Evolutionary conservation across 495 filamentous ascomycete species (phyloP).

Genomic region (Penicillium antarcticum): DNA sequence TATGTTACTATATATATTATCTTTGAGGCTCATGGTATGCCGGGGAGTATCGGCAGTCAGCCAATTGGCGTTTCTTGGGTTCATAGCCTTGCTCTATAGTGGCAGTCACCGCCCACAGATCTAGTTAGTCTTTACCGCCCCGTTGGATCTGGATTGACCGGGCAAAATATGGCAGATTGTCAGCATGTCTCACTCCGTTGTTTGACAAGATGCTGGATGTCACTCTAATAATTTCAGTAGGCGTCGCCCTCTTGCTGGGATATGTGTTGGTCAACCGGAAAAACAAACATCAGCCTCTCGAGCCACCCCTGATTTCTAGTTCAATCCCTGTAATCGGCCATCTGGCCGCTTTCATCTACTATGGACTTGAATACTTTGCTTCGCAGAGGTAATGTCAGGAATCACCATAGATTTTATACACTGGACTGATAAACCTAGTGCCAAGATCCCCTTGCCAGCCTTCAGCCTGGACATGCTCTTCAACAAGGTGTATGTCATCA

Average conservation of each 20-base stretch:
- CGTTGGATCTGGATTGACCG: too few relatives aligned
- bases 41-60: too few relatives aligned
- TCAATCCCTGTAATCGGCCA: slow-evolving; percentile 46
- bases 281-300: slow-evolving; percentile 31
- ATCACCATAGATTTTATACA: too few relatives aligned
- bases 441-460: slow-evolving; percentile 23
- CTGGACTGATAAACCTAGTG: too few relatives aligned
- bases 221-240: slow-evolving; percentile 7
- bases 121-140: too few relatives aligned
- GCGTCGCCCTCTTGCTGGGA: slow-evolving; percentile 8
- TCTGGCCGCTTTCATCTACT: slow-evolving; percentile 32
- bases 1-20: too few relatives aligned
- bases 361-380: slow-evolving; percentile 36
- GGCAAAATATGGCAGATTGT: too few relatives aligned
- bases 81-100: too few relatives aligned
- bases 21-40: too few relatives aligned
- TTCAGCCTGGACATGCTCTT: slow-evolving; percentile 42
- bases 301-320: slow-evolving; percentile 39
- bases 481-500: slow-evolving; percentile 43
- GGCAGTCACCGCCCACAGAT: too few relatives aligned
- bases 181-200: too few relatives aligned
- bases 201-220: slow-evolving; percentile 9
- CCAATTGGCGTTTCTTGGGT: too few relatives aligned
- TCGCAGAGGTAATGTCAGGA: slow-evolving; percentile 7
- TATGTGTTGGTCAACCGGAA: slow-evolving; percentile 5